Evolutionary conservation across 805 yeast species (phyloP).

Genomic region (Metschnikowia santaceciliae): DNA sequence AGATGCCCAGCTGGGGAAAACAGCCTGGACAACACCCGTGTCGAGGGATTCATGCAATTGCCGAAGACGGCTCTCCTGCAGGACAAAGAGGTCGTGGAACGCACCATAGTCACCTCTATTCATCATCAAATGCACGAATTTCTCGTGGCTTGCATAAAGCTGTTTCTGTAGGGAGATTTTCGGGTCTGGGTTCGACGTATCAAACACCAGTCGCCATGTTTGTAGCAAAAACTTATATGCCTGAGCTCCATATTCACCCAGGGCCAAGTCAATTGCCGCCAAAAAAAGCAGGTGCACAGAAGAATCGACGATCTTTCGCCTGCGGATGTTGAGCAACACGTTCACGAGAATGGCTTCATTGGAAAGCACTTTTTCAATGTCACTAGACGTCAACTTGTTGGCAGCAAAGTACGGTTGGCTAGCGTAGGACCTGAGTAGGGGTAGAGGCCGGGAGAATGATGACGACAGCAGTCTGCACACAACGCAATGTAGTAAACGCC

Average conservation of each 20-base stretch:
- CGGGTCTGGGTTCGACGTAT: not conserved
- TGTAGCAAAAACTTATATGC: constrained; percentile 20
- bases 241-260: constrained; percentile 16
- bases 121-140: constrained; percentile 25
- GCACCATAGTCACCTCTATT: constrained; percentile 23
- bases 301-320: constrained; percentile 7
- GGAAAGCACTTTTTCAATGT: constrained; percentile 14
- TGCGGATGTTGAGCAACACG: constrained; percentile 3
- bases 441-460: not conserved
- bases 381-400: constrained; percentile 1
- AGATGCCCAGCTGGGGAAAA: constrained; percentile 8
- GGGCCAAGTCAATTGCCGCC: constrained; percentile 22
- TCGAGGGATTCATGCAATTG: not conserved
- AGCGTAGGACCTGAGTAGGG: not conserved
- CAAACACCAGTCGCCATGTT: constrained; percentile 24
- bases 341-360: constrained; percentile 2
- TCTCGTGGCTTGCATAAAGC: constrained; percentile 19
- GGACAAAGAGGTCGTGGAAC: constrained; percentile 15
- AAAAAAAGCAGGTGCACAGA: constrained; percentile 18
- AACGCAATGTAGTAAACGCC: not conserved
- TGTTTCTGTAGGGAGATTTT: not conserved
- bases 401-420: constrained; percentile 1
- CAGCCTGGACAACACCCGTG: not conserved
- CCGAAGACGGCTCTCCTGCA: constrained; percentile 2
- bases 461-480: not conserved